Evolutionary conservation across 768 basidiomycete genomes (phyloP), one percentile per base, ranked within the genome.

Genomic region (Sporobolomyces roseus): DNA sequence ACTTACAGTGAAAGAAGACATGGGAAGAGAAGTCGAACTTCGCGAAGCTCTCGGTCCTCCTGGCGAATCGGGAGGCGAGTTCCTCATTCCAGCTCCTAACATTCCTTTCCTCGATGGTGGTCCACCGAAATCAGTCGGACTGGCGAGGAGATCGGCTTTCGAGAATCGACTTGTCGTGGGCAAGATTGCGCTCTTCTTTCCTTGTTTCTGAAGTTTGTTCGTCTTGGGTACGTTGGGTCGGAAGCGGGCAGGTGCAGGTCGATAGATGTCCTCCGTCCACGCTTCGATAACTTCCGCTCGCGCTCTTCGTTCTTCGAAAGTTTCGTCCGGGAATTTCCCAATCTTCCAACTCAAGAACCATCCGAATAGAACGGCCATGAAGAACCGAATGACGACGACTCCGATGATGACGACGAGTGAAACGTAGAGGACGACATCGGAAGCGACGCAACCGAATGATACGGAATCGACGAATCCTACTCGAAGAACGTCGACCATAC

Each of bases 331-430:
- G 83, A 94, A 98, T 72, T 90, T 88, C 54, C 96, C 96, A 48
- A 99, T 83, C 75, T 86, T 86, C 87, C 90, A 92, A n/a, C 89
- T 91, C 78, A 90, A 88, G 84, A 97, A 98, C 96, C 96, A 99
- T 30, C 89, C 84, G 80, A 98, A 99, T 78, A 94, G 83, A 77
- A 96, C 90, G 53, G 96, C 96, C 92, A 98, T 94, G 74, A 84
- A 82, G 81, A 98, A 99, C 41, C 92, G 90, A 78, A 96, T 92
- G 61, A 85, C 83, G 71, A 98, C 94, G 69, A 98, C 94, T 68
- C 94, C 94, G 71, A 94, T 88, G 78, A 99, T 98, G 84, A 98
- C 96, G 73, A 92, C 84, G 75, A 98, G 87, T 53, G 94, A 97
- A 64, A 94, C 83, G 78, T 92, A 94, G 65, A 98, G 88, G 43